These are phyloP conservation scores for Cladosporium sp. DNA, from an alignment of 2,329 filamentous ascomycete genomes.

Conservation along the genomic window DNA sequence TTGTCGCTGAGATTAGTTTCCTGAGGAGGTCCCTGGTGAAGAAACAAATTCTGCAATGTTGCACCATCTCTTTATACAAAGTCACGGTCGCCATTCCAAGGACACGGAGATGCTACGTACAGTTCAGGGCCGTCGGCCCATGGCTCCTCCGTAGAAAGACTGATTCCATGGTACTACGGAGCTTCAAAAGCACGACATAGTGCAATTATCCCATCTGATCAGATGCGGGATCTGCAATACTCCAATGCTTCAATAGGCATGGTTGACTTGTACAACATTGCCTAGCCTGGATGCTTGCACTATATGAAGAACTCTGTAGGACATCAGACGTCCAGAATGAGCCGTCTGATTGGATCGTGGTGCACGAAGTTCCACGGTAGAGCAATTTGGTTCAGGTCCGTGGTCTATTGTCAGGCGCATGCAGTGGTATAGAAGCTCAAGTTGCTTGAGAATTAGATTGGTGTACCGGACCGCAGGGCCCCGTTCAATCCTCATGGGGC, in stretches of 20 bases:
- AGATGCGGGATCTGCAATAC: background rate
- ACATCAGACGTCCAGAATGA: background rate
- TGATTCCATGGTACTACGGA: background rate
- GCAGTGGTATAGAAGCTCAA: conserved; percentile 2
- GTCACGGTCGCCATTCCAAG: background rate
- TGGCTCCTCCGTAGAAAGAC: conserved; percentile 9
- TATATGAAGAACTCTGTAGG: background rate
- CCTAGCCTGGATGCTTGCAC: background rate
- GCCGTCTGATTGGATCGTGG: background rate
- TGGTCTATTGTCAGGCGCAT: background rate
- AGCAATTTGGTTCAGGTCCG: conserved; percentile 3
- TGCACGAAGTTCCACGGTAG: background rate
- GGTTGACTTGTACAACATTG: background rate
- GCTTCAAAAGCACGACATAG: background rate
- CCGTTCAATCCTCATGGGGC: conserved; percentile 1
- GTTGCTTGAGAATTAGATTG: conserved; percentile 3
- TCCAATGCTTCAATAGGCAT: background rate
- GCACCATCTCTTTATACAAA: conserved; percentile 2
- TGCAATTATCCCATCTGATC: background rate
- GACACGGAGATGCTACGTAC: background rate
- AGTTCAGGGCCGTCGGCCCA: conserved; percentile 12
- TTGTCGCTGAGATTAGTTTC: background rate
- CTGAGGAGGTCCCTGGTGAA: background rate
- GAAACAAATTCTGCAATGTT: background rate
- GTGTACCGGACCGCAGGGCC: conserved; percentile 2